phyloP scores from a whole-genome alignment of 2,329 filamentous ascomycete genomes.

The Alternaria angustiovoidea region DNA sequence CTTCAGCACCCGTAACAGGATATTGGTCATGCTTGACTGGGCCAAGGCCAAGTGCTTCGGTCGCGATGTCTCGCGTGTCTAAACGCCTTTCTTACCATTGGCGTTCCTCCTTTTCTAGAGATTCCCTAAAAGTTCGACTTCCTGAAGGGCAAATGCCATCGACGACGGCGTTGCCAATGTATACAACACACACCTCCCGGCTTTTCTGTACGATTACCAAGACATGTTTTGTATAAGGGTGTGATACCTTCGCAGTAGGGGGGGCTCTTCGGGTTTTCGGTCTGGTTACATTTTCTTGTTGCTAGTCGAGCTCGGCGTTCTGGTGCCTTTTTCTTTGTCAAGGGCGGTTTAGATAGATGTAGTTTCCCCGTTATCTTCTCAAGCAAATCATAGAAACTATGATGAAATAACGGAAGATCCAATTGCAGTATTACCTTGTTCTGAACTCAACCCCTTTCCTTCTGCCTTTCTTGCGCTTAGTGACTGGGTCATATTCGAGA shows the following conservation, averaged over 20 bases:
- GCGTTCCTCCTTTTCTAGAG: background rate
- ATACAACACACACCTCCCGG: slow-evolving; percentile 6
- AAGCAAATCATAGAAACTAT: background rate
- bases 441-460: too few species aligned
- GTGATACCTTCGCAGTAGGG: slow-evolving; percentile 8
- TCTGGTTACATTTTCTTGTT: slow-evolving; percentile 9
- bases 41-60: slow-evolving; percentile 96
- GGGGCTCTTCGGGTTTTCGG: slow-evolving; percentile 3
- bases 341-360: background rate
- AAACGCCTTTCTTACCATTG: slow-evolving; percentile 1
- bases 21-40: slow-evolving; percentile 94
- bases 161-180: slow-evolving; percentile 1
- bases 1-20: slow-evolving; percentile 97
- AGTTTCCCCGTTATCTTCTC: background rate
- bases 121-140: slow-evolving; percentile 13
- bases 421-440: background rate
- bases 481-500: background rate
- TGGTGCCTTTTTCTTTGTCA: background rate
- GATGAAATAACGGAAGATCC: background rate
- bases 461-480: background rate
- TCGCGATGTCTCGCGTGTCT: slow-evolving; percentile 86
- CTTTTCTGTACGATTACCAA: slow-evolving; percentile 15
- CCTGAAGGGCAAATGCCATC: slow-evolving; percentile 1
- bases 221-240: slow-evolving; percentile 18
- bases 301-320: slow-evolving; percentile 20